phyloP scores from a whole-genome alignment of 495 filamentous ascomycete genomes.

The Jackrogersella minutella region DNA sequence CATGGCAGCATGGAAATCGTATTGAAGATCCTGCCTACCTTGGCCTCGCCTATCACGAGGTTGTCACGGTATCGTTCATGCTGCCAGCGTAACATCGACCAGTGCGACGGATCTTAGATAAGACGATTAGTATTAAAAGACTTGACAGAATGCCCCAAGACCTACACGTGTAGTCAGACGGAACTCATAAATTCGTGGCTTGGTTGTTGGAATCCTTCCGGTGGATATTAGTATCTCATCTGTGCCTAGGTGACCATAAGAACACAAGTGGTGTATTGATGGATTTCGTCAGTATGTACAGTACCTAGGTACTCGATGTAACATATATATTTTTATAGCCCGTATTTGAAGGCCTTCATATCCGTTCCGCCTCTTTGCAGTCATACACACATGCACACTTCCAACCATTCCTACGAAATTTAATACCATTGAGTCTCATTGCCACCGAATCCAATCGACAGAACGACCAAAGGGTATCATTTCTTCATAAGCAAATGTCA shows the following conservation, averaged over 20 bases:
- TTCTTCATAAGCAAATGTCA: constrained; percentile 4
- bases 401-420: background rate
- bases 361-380: background rate
- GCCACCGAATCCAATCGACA: background rate
- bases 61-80: background rate
- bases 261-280: background rate
- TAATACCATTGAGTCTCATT: background rate
- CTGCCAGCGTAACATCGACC: constrained; percentile 3
- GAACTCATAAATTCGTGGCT: no score
- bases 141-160: background rate
- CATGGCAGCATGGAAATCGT: constrained; percentile 14
- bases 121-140: background rate
- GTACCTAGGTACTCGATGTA: no score
- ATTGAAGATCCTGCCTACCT: constrained; percentile 27
- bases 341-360: background rate
- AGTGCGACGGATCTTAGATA: background rate
- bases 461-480: constrained; percentile 20
- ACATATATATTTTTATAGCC: background rate
- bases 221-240: no score
- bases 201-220: no score
- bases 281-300: background rate
- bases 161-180: no score
- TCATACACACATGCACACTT: constrained; percentile 1
- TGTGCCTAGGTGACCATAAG: no score
- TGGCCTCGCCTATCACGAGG: constrained; percentile 12